A percentile compares a stretch with the other conserved stretches of the same genome.
phyloP scores from a whole-genome alignment of 345 rosid species.

The Populus deltoides region DNA sequence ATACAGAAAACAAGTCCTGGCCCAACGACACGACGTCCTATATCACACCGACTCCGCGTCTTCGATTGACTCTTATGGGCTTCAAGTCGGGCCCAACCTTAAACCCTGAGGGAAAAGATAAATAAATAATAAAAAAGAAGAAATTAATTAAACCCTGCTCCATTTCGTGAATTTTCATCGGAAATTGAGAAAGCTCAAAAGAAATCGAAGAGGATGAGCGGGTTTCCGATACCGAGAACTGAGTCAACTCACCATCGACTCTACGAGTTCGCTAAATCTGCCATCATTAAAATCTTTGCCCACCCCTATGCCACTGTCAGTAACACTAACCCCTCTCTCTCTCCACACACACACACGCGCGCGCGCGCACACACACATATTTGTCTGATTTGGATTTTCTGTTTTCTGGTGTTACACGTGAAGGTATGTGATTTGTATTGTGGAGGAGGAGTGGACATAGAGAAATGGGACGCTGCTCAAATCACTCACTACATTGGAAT shows the following conservation, averaged over 20 bases:
- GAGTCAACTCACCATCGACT: conserved; percentile 82
- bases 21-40: no score
- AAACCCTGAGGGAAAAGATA: no score
- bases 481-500: conserved; percentile 78
- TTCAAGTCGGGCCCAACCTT: no score
- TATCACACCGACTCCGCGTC: no score
- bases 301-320: conserved; percentile 82
- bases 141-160: no score
- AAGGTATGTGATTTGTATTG: conserved; percentile 90
- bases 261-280: conserved; percentile 75
- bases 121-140: no score
- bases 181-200: background rate
- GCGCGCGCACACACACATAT: no score
- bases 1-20: no score
- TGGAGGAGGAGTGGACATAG: conserved; percentile 62
- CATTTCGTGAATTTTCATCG: no score
- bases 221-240: conserved; percentile 32
- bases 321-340: conserved; percentile 1
- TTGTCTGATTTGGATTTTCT: background rate
- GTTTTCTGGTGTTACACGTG: background rate
- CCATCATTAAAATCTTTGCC: conserved; percentile 77
- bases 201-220: background rate
- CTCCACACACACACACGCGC: background rate
- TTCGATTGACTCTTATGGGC: no score
- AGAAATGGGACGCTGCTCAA: conserved; percentile 73